These are phyloP conservation scores for Bipolaris sorokiniana DNA, from an alignment of 2,329 filamentous ascomycete genomes.

Conservation along the genomic window DNA sequence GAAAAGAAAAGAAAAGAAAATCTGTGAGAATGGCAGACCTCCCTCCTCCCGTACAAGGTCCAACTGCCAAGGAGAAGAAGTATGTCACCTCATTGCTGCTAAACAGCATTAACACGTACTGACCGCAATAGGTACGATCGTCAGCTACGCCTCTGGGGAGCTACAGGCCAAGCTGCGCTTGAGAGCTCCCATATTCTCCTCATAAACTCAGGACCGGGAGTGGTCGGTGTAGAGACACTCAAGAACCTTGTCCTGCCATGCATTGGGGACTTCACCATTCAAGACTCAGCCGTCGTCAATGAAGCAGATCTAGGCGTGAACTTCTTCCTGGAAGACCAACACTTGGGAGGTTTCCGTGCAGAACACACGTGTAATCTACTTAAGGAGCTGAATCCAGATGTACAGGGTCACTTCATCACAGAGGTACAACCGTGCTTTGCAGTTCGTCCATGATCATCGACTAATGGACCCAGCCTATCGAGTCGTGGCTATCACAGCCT, in stretches of 20 bases:
- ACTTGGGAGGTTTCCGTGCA: conserved; percentile 77
- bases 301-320: conserved; percentile 91
- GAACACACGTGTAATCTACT: conserved; percentile 78
- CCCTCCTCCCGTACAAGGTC: conserved; percentile 50
- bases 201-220: conserved; percentile 84
- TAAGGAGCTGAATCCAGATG: conserved; percentile 90
- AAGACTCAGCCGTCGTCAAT: conserved; percentile 76
- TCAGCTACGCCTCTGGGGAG: conserved; percentile 93
- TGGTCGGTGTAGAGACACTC: conserved; percentile 85
- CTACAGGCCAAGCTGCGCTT: conserved; percentile 85
- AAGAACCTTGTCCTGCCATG: conserved; percentile 97
- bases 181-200: conserved; percentile 92
- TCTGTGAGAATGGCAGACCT: conserved; percentile 41
- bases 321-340: conserved; percentile 88
- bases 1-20: background rate
- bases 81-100: conserved; percentile 8
- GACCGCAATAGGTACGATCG: conserved; percentile 76
- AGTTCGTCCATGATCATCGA: background rate
- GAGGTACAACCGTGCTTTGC: conserved; percentile 53
- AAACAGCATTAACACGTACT: conserved; percentile 8
- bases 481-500: conserved; percentile 52
- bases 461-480: conserved; percentile 49
- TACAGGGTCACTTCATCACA: conserved; percentile 72
- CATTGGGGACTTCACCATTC: conserved; percentile 89
- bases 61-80: conserved; percentile 60